Percentiles rank a stretch among this genome's conserved stretches.
phyloP scores from a whole-genome alignment of 768 basidiomycete species.

The Russula sp. region DNA sequence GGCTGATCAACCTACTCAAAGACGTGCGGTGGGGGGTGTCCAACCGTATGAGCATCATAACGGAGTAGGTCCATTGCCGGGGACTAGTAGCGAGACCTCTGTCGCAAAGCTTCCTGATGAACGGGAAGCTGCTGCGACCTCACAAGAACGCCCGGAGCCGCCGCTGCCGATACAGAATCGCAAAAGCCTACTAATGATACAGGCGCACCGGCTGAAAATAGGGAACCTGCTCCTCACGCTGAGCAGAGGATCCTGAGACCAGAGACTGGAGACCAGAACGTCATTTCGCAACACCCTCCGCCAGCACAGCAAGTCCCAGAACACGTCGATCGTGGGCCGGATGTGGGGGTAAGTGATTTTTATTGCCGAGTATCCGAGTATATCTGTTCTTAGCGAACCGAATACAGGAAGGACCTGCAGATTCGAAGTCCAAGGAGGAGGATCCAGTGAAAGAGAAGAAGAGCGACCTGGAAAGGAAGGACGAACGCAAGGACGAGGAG shows the following conservation, averaged over 20 bases:
- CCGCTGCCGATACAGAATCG: neutral
- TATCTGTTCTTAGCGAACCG: neutral
- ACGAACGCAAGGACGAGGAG: neutral
- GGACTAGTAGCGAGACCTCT: slow-evolving; percentile 42
- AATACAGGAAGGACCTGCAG: neutral
- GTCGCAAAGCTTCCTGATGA: slow-evolving; percentile 52
- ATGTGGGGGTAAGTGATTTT: slow-evolving; percentile 3
- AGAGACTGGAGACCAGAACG: slow-evolving; percentile 5
- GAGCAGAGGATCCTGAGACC: neutral
- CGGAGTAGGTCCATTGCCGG: slow-evolving; percentile 52
- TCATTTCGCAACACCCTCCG: neutral
- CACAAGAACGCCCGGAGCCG: neutral
- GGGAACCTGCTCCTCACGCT: neutral
- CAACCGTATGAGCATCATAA: slow-evolving; percentile 36
- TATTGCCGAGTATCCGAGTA: neutral
- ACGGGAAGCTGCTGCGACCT: neutral
- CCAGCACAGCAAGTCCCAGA: neutral
- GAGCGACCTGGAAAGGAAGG: neutral
- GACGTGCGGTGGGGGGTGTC: slow-evolving; percentile 27
- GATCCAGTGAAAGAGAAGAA: slow-evolving; percentile 2
- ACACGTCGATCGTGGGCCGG: neutral
- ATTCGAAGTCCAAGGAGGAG: slow-evolving; percentile 15
- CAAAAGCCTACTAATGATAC: neutral
- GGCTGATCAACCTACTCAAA: neutral
- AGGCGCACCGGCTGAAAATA: neutral